Evolutionary conservation across 2,329 filamentous ascomycete species (phyloP).

Genomic region (Scopulariopsis brevicaulis): DNA sequence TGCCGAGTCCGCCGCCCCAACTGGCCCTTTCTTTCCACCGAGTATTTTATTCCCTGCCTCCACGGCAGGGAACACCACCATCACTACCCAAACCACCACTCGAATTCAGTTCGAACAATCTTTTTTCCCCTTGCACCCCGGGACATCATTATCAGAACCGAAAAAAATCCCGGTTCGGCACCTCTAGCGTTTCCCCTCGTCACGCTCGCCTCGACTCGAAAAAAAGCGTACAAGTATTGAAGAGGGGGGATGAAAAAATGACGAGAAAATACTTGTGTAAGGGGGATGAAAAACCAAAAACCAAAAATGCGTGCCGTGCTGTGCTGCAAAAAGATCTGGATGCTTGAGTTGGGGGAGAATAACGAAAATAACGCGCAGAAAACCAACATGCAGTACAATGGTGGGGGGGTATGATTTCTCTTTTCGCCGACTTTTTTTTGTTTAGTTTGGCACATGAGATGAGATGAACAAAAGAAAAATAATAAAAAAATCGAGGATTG

Average conservation of each 20-base stretch:
- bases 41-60: not conserved
- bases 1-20: too few species aligned
- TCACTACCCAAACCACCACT: not conserved
- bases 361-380: slow-evolving; percentile 11
- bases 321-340: slow-evolving; percentile 1
- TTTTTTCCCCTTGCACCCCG: not conserved
- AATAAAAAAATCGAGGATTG: slow-evolving; percentile 8
- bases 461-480: slow-evolving; percentile 12
- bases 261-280: too few species aligned
- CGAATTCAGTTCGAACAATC: not conserved
- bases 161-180: slow-evolving; percentile 1
- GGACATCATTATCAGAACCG: not conserved
- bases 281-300: not conserved
- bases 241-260: not conserved
- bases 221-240: slow-evolving; percentile 3
- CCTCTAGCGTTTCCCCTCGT: not conserved
- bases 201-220: not conserved
- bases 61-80: not conserved
- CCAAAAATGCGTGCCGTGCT: slow-evolving; percentile 4
- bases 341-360: slow-evolving; percentile 12
- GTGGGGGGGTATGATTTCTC: slow-evolving; percentile 24
- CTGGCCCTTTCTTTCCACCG: too few species aligned
- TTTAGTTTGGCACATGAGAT: slow-evolving; percentile 14
- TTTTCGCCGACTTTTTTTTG: slow-evolving; percentile 20
- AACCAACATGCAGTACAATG: slow-evolving; percentile 7